A percentile compares a stretch with the other conserved stretches of the same genome.
Evolutionary conservation across 2,329 filamentous ascomycete genomes (phyloP).

Genomic region (Sporothrix dimorphospora): DNA sequence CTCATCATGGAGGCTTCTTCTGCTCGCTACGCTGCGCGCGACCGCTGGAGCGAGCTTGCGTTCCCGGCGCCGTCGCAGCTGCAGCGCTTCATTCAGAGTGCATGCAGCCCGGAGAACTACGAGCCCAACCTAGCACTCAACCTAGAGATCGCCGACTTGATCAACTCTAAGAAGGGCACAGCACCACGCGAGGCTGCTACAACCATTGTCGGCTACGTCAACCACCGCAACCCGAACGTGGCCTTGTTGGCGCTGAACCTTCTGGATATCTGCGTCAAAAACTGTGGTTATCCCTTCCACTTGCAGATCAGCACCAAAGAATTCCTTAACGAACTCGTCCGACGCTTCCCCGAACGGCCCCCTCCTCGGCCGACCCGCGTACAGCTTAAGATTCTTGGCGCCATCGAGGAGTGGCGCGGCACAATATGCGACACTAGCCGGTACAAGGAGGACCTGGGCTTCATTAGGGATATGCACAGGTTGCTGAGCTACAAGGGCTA

Average conservation of each 20-base stretch:
- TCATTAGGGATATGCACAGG: slow-evolving; percentile 96
- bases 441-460: slow-evolving; percentile 95
- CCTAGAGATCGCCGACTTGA: slow-evolving; percentile 92
- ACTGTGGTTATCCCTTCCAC: slow-evolving; percentile 98
- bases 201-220: slow-evolving; percentile 90
- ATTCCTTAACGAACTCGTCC: slow-evolving; percentile 96
- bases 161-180: slow-evolving; percentile 96
- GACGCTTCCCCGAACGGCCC: slow-evolving; percentile 91
- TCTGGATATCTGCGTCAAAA: slow-evolving; percentile 98
- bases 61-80: slow-evolving; percentile 81
- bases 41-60: slow-evolving; percentile 85
- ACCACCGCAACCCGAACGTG: slow-evolving; percentile 96
- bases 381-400: slow-evolving; percentile 89
- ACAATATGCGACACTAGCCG: slow-evolving; percentile 98
- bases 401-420: slow-evolving; percentile 96
- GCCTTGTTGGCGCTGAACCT: slow-evolving; percentile 86
- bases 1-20: slow-evolving; percentile 84
- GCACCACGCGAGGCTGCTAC: slow-evolving; percentile 93
- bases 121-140: slow-evolving; percentile 96
- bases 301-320: slow-evolving; percentile 98
- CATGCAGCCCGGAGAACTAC: slow-evolving; percentile 95
- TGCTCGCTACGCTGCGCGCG: slow-evolving; percentile 90
- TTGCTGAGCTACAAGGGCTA: slow-evolving; percentile 97
- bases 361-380: slow-evolving; percentile 84
- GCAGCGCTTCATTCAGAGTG: slow-evolving; percentile 93